phyloP scores from a whole-genome alignment of 1,139 yeast species.

The Arxiozyma slooffiae region DNA sequence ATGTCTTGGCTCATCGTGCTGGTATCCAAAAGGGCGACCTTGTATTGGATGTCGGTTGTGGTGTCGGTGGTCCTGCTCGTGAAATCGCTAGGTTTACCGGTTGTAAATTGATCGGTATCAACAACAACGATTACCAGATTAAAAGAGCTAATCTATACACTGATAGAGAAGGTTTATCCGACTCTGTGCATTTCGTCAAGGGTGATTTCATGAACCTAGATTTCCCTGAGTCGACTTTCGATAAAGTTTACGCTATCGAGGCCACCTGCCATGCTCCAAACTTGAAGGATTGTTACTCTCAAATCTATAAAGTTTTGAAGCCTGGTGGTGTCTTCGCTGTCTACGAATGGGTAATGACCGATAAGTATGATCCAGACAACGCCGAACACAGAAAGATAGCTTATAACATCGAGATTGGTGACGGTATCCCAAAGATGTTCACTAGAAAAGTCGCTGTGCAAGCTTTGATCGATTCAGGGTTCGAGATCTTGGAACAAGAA shows the following conservation, averaged over 20 bases:
- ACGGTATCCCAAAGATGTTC: slow-evolving; percentile 98
- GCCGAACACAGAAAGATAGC: slow-evolving; percentile 89
- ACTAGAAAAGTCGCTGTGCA: slow-evolving; percentile 71
- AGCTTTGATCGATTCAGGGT: slow-evolving; percentile 83
- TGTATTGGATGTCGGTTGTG: slow-evolving; percentile 97
- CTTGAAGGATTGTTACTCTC: slow-evolving; percentile 90
- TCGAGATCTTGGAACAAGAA: slow-evolving; percentile 60
- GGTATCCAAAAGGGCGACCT: slow-evolving; percentile 68
- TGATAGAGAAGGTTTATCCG: slow-evolving; percentile 49
- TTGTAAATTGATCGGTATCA: slow-evolving; percentile 78
- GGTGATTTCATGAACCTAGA: slow-evolving; percentile 99
- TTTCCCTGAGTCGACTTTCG: slow-evolving; percentile 78
- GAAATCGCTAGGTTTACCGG: slow-evolving; percentile 89
- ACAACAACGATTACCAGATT: slow-evolving; percentile 95
- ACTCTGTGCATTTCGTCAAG: slow-evolving; percentile 77
- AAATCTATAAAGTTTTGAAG: slow-evolving; percentile 88
- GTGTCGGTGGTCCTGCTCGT: slow-evolving; percentile 99
- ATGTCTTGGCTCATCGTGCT: slow-evolving; percentile 82
- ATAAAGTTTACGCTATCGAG: slow-evolving; percentile 96
- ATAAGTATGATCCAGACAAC: slow-evolving; percentile 76
- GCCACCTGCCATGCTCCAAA: slow-evolving; percentile 98
- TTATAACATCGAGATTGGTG: slow-evolving; percentile 96
- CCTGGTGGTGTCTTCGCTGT: slow-evolving; percentile 98
- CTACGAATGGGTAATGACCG: slow-evolving; percentile 99
- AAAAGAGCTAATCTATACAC: slow-evolving; percentile 86